Evolutionary conservation across 768 basidiomycete genomes (phyloP), one percentile per base, ranked within the genome.

Genomic region (Podaxis rugospora): DNA sequence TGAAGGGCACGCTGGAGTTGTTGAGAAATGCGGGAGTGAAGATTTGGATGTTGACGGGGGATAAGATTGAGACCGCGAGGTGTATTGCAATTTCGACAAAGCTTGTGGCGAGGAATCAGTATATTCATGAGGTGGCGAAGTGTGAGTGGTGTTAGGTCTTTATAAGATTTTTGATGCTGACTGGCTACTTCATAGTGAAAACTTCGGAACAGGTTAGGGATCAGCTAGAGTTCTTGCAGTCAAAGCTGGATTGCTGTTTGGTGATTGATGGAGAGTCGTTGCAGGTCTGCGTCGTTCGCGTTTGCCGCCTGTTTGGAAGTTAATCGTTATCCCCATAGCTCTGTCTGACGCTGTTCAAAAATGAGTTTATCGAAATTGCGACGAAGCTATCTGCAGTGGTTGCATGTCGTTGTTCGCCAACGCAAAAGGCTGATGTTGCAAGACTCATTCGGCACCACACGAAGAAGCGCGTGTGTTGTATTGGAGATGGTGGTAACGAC

Each of bases 11-110:
- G 1, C 75, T 99, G 61, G 97, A 98, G 74, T 70, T 98, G 55
- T 72, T 99, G 64, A 78, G 95, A 65, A 98, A 98, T 71, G 97
- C 96, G 0, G 96, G 96, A 3, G 87, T 99, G 74, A 97, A 92
- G 81, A 98, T 99, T 61, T 99, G 97, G 97, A 98, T 98, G 97
- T 79, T 98, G 67, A 99, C 97, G 0, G 96, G 97, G 1, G 97
- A 99, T 74, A 99, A 98, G 78, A 93, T 98, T 53, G 97, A 99
- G 78, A 99, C 97, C 2, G 97, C 97, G 4, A 89, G 95, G 39
- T 96, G 95, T 73, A 99, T 99, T 69, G 95, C 96, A 4, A 94
- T 98, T 64, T 97, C 95, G 39, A 97, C 93, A 5, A 98, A 98
- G 71, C 78, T 98, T 54, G 97, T 98, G 6, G 89, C 93, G 23